Base-by-base conservation (phyloP, 345 rosid genomes). In the Heritiera fomes region DNA sequence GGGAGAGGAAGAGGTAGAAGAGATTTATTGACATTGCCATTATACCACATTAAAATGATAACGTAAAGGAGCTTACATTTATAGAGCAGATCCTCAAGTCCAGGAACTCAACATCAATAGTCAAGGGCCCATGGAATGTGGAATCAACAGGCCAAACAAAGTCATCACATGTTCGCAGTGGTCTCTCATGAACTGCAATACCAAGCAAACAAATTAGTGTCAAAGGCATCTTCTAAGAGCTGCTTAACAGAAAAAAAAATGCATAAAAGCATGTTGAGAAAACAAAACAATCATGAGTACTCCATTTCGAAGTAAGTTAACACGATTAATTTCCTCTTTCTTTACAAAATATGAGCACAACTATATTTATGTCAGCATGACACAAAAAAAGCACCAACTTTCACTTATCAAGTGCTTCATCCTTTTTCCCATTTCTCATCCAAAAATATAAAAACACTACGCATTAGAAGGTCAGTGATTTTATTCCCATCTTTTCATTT, bases 81-180 rank as follows among this genome's bases (percentile, higher is more conserved):
- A 85, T 9, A 79, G 93, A 85, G 86, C 71, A 87, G 84, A 90
- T 83, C 84, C 87, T 92, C 84, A 95, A 89, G 77, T 95, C 98
- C n/a, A 95, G 87, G 85, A 95, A 95, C 88, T 95, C 99, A 1
- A 95, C 97, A 76, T 95, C 99, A 75, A 95, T 86, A 64, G 89
- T 84, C 83, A 91, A 87, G 60, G 94, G 94, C 45, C 97, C 97
- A 20, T 83, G 93, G 77, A 90, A 83, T 45, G 73, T 60, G 43
- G 90, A 82, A 77, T 93, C 99, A 55, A 95, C 90, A 67, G 88
- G 90, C 96, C 99, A 95, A 59, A 82, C 85, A 82, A 92, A 93
- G 83, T 95, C 98, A 10, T 92, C 99, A 47, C 87, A 46, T 13
- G 87, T 88, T 78, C 97, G 93, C 47, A 95, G 87, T 75, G 85